A percentile compares a stretch with the other conserved stretches of the same genome.
These are phyloP conservation scores for Morella rubra DNA, from an alignment of 306 rosid genomes.

Conservation along the genomic window DNA sequence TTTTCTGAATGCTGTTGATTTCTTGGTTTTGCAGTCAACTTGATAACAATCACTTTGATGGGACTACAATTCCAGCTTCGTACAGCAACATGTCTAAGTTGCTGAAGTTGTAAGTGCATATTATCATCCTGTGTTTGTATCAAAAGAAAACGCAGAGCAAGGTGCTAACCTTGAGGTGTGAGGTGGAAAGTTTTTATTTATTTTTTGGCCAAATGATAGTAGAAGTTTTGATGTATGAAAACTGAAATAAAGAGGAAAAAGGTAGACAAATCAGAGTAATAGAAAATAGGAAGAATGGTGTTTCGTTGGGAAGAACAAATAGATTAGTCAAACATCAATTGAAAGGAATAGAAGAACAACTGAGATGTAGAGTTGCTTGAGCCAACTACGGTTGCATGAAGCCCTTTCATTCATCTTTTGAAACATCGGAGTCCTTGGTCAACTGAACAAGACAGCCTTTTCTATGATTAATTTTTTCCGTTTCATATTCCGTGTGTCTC, in stretches of 20 bases:
- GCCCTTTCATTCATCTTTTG: background rate
- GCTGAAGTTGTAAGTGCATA: constrained; percentile 71
- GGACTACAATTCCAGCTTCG: constrained; percentile 60
- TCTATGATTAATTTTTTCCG: background rate
- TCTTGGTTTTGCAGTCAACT: constrained; percentile 71
- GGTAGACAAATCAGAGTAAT: background rate
- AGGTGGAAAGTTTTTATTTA: background rate
- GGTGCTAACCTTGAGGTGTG: constrained; percentile 4
- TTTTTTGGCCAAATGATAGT: background rate
- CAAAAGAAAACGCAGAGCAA: constrained; percentile 9
- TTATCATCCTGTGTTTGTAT: constrained; percentile 5
- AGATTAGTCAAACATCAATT: background rate
- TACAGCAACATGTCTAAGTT: constrained; percentile 56
- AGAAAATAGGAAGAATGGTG: background rate
- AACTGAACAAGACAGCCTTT: background rate
- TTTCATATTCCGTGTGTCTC: background rate
- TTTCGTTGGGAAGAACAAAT: background rate
- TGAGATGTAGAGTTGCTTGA: background rate
- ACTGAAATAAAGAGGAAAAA: background rate
- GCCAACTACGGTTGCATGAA: background rate
- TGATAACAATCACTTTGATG: constrained; percentile 82
- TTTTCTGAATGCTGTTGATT: background rate
- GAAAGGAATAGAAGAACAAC: background rate
- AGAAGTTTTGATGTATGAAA: background rate
- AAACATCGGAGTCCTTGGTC: background rate